Base-by-base conservation (phyloP, 208 protist genomes). In the Leishmania aethiopica region DNA sequence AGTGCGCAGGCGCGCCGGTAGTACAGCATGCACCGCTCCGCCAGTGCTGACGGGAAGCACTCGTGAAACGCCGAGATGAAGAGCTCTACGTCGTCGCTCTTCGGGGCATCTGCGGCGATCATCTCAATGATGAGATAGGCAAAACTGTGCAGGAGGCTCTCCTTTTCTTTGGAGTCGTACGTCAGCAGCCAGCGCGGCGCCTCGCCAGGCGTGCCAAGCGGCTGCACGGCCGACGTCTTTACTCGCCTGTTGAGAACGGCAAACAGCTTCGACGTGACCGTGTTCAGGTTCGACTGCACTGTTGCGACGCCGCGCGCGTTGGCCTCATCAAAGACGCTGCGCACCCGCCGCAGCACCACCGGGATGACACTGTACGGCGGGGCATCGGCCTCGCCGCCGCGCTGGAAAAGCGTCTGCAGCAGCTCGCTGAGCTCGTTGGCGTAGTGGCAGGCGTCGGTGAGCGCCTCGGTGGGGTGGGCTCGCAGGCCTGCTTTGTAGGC, bases 11-110 rank as follows among this genome's bases (percentile, higher is more conserved):
- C 94, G 42, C 83, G 80, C 69, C 86, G 79, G 82, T 93, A 94
- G 85, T 96, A 95, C 47, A 97, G 80, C 75, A 85, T 84, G 71
- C 91, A 94, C 17, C 94, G 87, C 83, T 94, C 90, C 75, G 90
- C 86, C 42, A 83, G 67, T 72, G 89, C 88, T 13, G 76, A 78
- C 1, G 81, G 78, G 64, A 88, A 93, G 40, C 78, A 81, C 13
- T 62, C 75, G 83, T 95, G 92, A 85, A 97, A 97, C 13, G 87
- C 86, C 37, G 82, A 74, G 32, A 92, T 83, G 73, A 97, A 97
- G 64, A 78, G 53, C 28, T 81, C 77, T 25, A 90, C 77, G 40
- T 93, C 84, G 17, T 84, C 80, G 82, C 64, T 89, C 75, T 79
- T 84, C 35, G 90, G 88, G 8, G 85, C 79, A 40, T 91, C 90